These are phyloP conservation scores for Telopea speciosissima DNA, from an alignment of 177 flowering plant species.

Conservation along the genomic window DNA sequence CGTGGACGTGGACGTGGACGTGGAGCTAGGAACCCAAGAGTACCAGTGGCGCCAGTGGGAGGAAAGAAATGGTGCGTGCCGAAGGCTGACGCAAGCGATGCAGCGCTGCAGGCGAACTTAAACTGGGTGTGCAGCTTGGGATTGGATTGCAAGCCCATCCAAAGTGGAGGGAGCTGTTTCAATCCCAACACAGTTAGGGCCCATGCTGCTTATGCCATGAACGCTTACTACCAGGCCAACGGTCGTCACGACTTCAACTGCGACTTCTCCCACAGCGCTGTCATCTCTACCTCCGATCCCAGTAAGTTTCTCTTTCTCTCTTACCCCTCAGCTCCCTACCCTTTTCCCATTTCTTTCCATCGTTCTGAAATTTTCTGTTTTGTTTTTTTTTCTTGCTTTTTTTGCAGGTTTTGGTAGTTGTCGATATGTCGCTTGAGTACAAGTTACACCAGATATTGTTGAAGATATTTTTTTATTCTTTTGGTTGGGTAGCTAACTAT, in stretches of 20 bases:
- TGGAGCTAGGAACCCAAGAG: no score
- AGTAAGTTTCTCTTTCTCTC: slow-evolving; percentile 33
- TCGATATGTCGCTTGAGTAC: neutral
- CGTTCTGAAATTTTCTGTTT: neutral
- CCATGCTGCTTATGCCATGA: slow-evolving; percentile 78
- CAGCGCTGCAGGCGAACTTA: slow-evolving; percentile 51
- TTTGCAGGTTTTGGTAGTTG: neutral
- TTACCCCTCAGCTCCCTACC: no score
- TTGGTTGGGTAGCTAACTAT: no score
- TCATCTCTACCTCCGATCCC: slow-evolving; percentile 42
- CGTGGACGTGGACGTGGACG: no score
- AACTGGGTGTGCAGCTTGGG: slow-evolving; percentile 61
- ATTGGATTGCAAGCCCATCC: slow-evolving; percentile 61
- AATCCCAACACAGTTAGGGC: slow-evolving; percentile 47
- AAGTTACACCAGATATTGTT: no score
- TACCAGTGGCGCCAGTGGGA: no score
- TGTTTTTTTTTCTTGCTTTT: neutral
- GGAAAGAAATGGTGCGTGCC: slow-evolving; percentile 62
- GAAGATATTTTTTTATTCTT: no score
- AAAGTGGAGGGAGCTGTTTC: slow-evolving; percentile 59
- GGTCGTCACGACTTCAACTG: slow-evolving; percentile 53
- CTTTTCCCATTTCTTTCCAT: neutral
- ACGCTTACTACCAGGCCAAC: slow-evolving; percentile 49
- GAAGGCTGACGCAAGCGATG: slow-evolving; percentile 35
- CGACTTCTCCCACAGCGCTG: slow-evolving; percentile 51